Base-by-base conservation (phyloP, 768 basidiomycete species). In the Suillus brevipes region DNA sequence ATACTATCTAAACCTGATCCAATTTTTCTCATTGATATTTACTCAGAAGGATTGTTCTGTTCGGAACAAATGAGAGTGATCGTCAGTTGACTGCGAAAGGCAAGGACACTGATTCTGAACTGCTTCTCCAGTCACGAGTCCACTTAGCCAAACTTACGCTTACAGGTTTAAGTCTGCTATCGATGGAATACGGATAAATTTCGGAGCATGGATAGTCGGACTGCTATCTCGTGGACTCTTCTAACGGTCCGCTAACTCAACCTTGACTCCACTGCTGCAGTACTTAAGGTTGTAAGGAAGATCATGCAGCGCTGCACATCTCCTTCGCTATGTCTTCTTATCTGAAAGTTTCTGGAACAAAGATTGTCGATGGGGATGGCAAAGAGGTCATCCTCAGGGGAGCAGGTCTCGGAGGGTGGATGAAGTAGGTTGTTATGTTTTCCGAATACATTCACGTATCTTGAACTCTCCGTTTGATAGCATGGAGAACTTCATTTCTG, bases 341-440 rank as follows among this genome's bases (percentile, higher is more conserved):
- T 64, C 77, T 89, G 59, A 84, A 79, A 67, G 83, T 89, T 16
- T 79, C 81, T 64, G 88, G 87, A 49, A 85, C 84, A 18, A 85
- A 84, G 67, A 78, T 91, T 69, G 83, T 89, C 65, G 83, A 89
- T 70, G 81, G 81, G 60, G 73, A 84, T 43, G 86, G 82, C 45
- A 80, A 86, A 23, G 82, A 87, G 67, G 79, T 89, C 65, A 80
- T 89, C 64, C 80, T 90, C 61, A 79, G 87, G 53, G 91, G 91
- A 25, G 90, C 90, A 62, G 89, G 90, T n/a, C 78, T 92, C 25
- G 91, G 90, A 66, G 90, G 91, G 72, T 92, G 91, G 90, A 89
- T 93, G 88, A 91, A 88, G 91, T 92, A 71, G 75, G 90, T 83
- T 69, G 65, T 66, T 67, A 72, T 31, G 37, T 63, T 40, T 50